Percentiles rank a stretch among this genome's conserved stretches.
These are phyloP conservation scores for Cryoendolithus antarcticus DNA, from an alignment of 2,329 filamentous ascomycete genomes.

Conservation along the genomic window DNA sequence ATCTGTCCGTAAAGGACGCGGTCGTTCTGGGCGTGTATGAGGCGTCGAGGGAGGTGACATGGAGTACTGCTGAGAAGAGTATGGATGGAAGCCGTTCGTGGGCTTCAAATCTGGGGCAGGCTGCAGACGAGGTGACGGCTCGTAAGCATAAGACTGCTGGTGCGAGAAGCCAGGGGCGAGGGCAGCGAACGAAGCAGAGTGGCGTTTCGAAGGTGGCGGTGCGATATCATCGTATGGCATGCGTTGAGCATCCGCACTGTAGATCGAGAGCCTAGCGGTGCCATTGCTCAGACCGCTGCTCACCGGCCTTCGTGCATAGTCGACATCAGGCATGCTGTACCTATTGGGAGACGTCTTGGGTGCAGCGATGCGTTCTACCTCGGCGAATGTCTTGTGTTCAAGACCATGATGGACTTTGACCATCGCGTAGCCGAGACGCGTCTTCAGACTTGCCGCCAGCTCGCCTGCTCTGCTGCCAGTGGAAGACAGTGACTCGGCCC, in stretches of 20 bases:
- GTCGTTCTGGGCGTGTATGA: conserved; percentile 14
- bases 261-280: conserved; percentile 16
- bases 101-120: conserved; percentile 21
- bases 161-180: conserved; percentile 6
- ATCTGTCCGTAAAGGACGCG: conserved; percentile 51
- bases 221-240: conserved; percentile 6
- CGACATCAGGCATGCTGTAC: conserved; percentile 16
- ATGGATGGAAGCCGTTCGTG: conserved; percentile 5
- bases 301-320: conserved; percentile 14
- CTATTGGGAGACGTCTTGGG: conserved; percentile 36
- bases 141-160: conserved; percentile 2
- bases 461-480: conserved; percentile 63
- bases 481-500: conserved; percentile 58
- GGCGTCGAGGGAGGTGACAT: conserved; percentile 24
- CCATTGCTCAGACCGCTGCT: conserved; percentile 18
- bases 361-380: conserved; percentile 63
- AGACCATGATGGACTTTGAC: conserved; percentile 85
- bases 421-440: conserved; percentile 83
- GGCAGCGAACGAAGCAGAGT: conserved; percentile 17
- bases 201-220: conserved; percentile 20
- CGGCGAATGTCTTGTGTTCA: conserved; percentile 65
- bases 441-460: conserved; percentile 70
- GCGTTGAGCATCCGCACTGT: conserved; percentile 8
- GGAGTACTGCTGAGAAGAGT: conserved; percentile 2
- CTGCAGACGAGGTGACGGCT: conserved; percentile 11